phyloP scores from a whole-genome alignment of 208 protist genomes.

The Leishmania mexicana region DNA sequence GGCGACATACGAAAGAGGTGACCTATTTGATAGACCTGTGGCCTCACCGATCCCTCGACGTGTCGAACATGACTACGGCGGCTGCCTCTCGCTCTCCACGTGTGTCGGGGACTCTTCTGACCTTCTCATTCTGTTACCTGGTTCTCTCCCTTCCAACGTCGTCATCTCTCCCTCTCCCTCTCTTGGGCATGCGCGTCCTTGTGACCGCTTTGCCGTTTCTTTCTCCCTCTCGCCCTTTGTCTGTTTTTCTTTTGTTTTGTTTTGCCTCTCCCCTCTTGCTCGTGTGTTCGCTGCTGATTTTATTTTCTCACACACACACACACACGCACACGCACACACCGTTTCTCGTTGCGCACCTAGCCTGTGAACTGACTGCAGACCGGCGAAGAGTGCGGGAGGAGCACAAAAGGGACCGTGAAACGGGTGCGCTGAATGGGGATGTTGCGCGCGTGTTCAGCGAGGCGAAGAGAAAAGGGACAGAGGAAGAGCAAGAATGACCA shows the following conservation, averaged over 20 bases:
- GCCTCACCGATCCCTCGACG: neutral
- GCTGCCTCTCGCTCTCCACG: neutral
- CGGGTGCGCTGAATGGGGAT: neutral
- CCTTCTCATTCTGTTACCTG: neutral
- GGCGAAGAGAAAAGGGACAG: neutral
- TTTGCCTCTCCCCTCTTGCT: neutral
- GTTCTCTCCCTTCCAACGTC: neutral
- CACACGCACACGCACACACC: no score
- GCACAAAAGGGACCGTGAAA: neutral
- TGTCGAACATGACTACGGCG: neutral
- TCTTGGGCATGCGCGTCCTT: neutral
- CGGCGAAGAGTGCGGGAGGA: neutral
- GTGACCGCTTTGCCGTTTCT: neutral
- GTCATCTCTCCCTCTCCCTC: neutral
- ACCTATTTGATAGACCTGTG: neutral
- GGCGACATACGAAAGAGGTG: neutral
- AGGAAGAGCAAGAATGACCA: neutral
- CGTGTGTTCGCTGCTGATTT: neutral
- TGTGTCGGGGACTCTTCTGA: neutral
- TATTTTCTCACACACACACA: neutral
- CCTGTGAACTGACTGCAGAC: neutral
- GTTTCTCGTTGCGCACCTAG: neutral
- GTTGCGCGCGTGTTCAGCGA: neutral
- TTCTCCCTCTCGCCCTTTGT: neutral
- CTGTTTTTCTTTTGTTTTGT: neutral